A percentile compares a stretch with the other conserved stretches of the same genome.
These are phyloP conservation scores for Penicillium nucicola DNA, from an alignment of 495 filamentous ascomycete genomes.

Conservation along the genomic window DNA sequence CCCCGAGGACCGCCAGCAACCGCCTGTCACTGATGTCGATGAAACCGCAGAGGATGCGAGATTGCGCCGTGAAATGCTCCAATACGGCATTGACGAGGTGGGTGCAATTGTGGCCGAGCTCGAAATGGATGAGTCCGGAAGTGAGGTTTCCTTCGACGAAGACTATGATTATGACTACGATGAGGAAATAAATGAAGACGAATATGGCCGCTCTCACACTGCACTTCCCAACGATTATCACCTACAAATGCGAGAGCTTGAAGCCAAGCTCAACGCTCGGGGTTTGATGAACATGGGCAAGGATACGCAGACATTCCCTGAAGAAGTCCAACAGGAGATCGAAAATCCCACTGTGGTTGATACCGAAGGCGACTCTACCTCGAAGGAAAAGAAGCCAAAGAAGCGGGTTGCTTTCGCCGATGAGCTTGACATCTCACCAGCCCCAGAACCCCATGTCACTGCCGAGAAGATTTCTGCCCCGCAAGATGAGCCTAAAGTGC, in stretches of 20 bases:
- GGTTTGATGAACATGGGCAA: slow-evolving; percentile 54
- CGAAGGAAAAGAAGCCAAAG: slow-evolving; percentile 33
- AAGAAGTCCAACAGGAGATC: slow-evolving; percentile 30
- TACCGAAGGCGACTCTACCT: not conserved
- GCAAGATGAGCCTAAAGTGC: slow-evolving; percentile 33
- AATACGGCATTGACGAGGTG: slow-evolving; percentile 81
- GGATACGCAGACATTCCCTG: slow-evolving; percentile 32
- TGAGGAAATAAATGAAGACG: slow-evolving; percentile 58
- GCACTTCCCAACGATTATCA: slow-evolving; percentile 70
- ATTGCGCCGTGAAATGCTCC: slow-evolving; percentile 87
- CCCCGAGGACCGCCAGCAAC: slow-evolving; percentile 22
- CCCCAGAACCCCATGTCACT: slow-evolving; percentile 20
- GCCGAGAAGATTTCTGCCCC: slow-evolving; percentile 31
- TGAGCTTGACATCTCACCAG: slow-evolving; percentile 67
- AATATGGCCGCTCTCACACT: slow-evolving; percentile 63
- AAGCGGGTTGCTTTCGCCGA: slow-evolving; percentile 82
- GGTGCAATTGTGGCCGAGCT: slow-evolving; percentile 92
- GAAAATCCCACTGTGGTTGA: slow-evolving; percentile 18
- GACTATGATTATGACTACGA: slow-evolving; percentile 49
- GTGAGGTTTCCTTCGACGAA: slow-evolving; percentile 56
- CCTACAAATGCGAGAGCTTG: slow-evolving; percentile 78
- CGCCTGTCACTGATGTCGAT: slow-evolving; percentile 41
- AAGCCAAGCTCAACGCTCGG: slow-evolving; percentile 61
- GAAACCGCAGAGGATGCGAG: slow-evolving; percentile 77
- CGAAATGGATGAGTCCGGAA: slow-evolving; percentile 70